phyloP scores from a whole-genome alignment of 306 rosid species.

The Lathyrus aphaca region DNA sequence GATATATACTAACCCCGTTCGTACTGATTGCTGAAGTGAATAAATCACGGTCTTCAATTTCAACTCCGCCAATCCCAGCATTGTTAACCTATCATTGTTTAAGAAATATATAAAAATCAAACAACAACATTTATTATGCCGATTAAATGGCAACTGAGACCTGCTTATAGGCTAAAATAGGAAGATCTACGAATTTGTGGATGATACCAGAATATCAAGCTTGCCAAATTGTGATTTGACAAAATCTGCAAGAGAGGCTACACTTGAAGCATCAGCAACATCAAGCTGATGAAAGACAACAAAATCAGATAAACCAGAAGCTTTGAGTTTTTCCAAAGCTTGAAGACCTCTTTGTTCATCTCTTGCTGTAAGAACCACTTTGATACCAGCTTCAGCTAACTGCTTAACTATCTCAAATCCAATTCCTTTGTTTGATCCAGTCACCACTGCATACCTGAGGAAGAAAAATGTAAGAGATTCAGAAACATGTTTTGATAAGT shows the following conservation, averaged over 20 bases:
- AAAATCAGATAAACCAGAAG: conserved; percentile 25
- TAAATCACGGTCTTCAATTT: background rate
- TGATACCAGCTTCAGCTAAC: conserved; percentile 44
- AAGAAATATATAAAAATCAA: background rate
- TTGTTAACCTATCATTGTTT: conserved; percentile 48
- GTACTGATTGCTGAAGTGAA: background rate
- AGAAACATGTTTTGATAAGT: background rate
- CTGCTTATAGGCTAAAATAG: too few species aligned
- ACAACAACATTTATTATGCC: too few species aligned
- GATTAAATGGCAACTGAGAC: too few species aligned
- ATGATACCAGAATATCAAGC: conserved; percentile 52
- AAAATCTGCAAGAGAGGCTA: conserved; percentile 43
- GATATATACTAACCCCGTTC: conserved; percentile 23
- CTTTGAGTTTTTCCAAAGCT: conserved; percentile 34
- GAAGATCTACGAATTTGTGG: too few species aligned
- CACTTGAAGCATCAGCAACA: conserved; percentile 47
- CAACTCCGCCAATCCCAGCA: conserved; percentile 51
- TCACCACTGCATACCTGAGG: conserved; percentile 47
- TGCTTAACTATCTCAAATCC: conserved; percentile 44
- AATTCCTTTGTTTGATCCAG: conserved; percentile 47
- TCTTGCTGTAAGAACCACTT: conserved; percentile 50
- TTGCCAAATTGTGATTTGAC: conserved; percentile 44
- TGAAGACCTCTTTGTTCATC: conserved; percentile 49
- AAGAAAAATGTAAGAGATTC: background rate
- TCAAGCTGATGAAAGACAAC: conserved; percentile 45